phyloP scores from a whole-genome alignment of 331 rosid species.

The Quercus phellos region DNA sequence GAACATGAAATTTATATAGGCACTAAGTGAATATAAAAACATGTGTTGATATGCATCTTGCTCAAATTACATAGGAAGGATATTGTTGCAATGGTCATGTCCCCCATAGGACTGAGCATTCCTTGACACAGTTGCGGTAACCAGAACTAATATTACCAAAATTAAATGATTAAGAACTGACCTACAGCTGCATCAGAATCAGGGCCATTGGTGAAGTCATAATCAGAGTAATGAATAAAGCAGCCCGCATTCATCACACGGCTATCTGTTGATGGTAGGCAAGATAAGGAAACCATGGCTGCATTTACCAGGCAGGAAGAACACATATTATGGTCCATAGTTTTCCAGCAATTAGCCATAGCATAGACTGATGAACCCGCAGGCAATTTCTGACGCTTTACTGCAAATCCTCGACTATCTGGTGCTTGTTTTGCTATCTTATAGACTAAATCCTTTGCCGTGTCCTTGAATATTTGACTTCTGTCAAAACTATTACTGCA shows the following conservation, averaged over 20 bases:
- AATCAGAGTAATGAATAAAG: constrained; percentile 29
- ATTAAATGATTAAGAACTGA: not conserved
- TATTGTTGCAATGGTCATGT: too few species aligned
- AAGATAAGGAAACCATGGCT: constrained; percentile 7
- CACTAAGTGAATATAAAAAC: too few species aligned
- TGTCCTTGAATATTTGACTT: not conserved
- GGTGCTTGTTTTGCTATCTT: constrained; percentile 13
- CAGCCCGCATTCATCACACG: constrained; percentile 36
- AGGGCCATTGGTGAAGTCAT: constrained; percentile 18
- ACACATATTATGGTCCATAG: constrained; percentile 17
- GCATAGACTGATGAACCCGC: constrained; percentile 11
- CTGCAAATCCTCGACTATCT: constrained; percentile 6
- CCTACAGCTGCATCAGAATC: not conserved
- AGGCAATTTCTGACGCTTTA: not conserved
- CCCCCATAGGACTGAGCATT: too few species aligned
- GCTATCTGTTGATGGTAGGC: constrained; percentile 31
- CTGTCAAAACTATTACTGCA: constrained; percentile 16
- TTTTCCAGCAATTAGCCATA: constrained; percentile 33
- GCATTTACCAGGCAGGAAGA: constrained; percentile 26
- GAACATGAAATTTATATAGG: too few species aligned
- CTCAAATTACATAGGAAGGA: too few species aligned
- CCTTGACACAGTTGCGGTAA: not conserved
- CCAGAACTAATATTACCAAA: not conserved
- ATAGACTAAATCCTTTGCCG: not conserved
- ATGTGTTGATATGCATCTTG: too few species aligned